These are phyloP conservation scores for Candida sojae DNA, from an alignment of 1,139 yeast species.

Conservation along the genomic window DNA sequence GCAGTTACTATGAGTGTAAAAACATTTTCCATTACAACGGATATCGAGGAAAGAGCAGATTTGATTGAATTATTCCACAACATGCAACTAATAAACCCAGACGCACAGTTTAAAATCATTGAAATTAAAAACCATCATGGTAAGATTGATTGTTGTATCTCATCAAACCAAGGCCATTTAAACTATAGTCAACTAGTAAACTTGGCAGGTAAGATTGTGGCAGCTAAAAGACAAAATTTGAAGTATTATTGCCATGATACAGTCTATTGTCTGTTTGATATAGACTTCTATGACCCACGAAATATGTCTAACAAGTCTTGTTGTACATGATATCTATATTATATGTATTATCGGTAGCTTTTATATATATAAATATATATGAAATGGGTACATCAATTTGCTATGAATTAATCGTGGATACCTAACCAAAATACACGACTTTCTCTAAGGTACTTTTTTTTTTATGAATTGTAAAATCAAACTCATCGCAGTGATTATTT, in stretches of 20 bases:
- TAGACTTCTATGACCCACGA: constrained; percentile 3
- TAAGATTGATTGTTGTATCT: constrained; percentile 1
- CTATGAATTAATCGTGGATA: too few relatives aligned
- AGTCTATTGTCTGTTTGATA: constrained; percentile 6
- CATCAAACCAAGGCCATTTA: not conserved
- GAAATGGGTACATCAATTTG: too few relatives aligned
- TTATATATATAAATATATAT: too few relatives aligned
- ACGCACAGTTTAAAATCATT: constrained; percentile 1
- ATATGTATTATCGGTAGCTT: not conserved
- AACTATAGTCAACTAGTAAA: not conserved
- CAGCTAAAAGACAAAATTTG: not conserved
- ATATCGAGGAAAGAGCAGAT: constrained; percentile 3
- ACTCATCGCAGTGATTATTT: not conserved
- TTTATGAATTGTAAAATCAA: not conserved
- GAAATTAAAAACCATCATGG: constrained; percentile 4
- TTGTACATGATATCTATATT: not conserved
- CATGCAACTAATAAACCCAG: constrained; percentile 2
- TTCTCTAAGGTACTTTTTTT: not conserved
- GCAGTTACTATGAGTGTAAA: not conserved
- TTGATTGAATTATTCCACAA: constrained; percentile 4
- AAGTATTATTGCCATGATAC: not conserved
- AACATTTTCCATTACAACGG: constrained; percentile 4
- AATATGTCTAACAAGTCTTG: not conserved
- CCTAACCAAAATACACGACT: not conserved
- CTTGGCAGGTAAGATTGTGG: not conserved